Conservation (phyloP, 257 asterid genomes). For the Nicotiana knightiana region DNA sequence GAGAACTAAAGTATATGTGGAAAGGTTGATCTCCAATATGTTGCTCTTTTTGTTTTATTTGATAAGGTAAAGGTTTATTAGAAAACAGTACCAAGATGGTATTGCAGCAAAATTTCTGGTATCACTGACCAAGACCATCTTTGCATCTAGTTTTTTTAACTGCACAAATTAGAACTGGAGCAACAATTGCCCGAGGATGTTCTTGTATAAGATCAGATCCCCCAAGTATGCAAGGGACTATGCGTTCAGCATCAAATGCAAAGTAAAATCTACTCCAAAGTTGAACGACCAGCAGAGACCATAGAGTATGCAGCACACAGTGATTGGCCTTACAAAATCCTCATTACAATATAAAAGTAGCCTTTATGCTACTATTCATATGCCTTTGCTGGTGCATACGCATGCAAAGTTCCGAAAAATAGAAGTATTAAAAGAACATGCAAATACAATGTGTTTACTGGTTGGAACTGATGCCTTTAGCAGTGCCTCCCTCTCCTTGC, state of each 20-base stretch:
- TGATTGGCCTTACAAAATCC: too few species aligned
- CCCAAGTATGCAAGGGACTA: background rate
- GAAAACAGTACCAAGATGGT: background rate
- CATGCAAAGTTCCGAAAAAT: background rate
- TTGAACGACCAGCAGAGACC: background rate
- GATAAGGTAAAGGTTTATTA: background rate
- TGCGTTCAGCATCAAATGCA: background rate
- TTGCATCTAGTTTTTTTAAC: background rate
- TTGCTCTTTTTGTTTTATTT: background rate
- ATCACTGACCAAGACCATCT: background rate
- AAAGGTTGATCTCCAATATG: background rate
- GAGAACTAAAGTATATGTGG: background rate
- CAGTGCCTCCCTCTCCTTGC: background rate
- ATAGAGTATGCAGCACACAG: background rate
- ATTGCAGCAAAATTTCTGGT: background rate
- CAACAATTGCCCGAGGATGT: background rate
- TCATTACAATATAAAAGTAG: background rate
- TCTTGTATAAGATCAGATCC: background rate
- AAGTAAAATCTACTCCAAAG: background rate
- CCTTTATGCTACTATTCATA: background rate
- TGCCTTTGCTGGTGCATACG: background rate
- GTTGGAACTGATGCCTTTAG: background rate
- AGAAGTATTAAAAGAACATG: background rate
- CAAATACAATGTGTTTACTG: background rate
- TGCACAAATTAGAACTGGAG: background rate